Conservation (phyloP, 2,329 filamentous ascomycete genomes). For the Aurifilum marmelostoma region DNA sequence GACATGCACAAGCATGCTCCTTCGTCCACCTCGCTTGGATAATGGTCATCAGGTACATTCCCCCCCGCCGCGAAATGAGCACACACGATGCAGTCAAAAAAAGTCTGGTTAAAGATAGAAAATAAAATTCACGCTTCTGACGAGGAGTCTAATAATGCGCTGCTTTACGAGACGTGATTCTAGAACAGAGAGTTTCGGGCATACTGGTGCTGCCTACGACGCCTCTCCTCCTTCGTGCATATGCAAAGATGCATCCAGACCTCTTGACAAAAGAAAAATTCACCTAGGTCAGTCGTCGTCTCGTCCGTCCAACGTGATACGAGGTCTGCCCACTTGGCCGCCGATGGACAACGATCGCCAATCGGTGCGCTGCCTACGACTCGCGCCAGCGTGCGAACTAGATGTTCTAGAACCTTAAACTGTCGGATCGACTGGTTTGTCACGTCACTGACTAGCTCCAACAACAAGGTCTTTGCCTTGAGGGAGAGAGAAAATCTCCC, state of each 20-base stretch:
- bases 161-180: neutral
- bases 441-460: constrained; percentile 14
- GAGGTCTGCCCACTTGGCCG: constrained; percentile 17
- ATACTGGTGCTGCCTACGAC: neutral
- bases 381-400: neutral
- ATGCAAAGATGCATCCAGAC: constrained; percentile 12
- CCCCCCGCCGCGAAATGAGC: neutral
- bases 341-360: constrained; percentile 6
- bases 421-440: constrained; percentile 5
- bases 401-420: constrained; percentile 17
- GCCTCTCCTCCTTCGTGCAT: neutral
- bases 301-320: constrained; percentile 19
- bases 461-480: neutral
- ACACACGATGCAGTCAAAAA: neutral
- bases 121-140: neutral
- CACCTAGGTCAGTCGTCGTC: constrained; percentile 20
- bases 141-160: neutral
- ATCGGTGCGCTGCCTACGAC: constrained; percentile 16
- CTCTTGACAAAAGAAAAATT: neutral
- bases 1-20: constrained; percentile 3
- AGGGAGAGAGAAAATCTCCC: neutral
- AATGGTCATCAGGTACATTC: neutral
- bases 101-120: no score
- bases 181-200: neutral
- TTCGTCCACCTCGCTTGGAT: neutral